A percentile compares a stretch with the other conserved stretches of the same genome.
Conservation (phyloP, 495 filamentous ascomycete genomes). For the Hypoxylon fuscum region DNA sequence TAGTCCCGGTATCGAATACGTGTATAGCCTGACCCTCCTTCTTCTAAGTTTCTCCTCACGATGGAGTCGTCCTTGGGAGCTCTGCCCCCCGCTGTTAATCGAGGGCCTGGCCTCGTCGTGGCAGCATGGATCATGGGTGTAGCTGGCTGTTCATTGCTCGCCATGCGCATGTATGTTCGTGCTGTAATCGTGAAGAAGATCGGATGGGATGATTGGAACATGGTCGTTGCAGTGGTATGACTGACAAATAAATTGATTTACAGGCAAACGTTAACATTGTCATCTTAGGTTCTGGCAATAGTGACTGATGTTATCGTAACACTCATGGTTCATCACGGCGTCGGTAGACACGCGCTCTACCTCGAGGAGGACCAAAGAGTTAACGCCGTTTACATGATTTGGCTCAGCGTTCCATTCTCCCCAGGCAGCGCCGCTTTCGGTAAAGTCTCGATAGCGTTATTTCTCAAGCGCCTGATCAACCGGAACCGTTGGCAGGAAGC, state of each 20-base stretch:
- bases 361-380: background rate
- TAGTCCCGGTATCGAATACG: too few relatives aligned
- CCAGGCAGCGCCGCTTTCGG: background rate
- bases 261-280: background rate
- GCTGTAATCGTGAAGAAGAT: background rate
- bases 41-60: background rate
- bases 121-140: background rate
- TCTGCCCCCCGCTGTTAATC: background rate
- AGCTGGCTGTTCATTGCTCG: background rate
- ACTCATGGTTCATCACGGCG: background rate
- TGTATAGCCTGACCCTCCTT: too few relatives aligned
- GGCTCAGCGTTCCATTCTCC: background rate
- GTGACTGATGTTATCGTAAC: background rate
- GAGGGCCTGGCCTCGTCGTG: background rate
- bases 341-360: background rate
- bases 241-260: background rate
- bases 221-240: background rate
- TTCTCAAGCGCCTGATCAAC: conserved; percentile 1
- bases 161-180: background rate
- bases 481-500: background rate
- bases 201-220: background rate
- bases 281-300: background rate
- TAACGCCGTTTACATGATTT: background rate
- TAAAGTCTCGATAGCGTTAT: background rate
- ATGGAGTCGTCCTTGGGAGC: background rate